Percentiles rank a stretch among this genome's conserved stretches.
These are phyloP conservation scores for Phlyctochytrium planicorne DNA, from an alignment of 192 early-diverging fungal species.

Conservation along the genomic window DNA sequence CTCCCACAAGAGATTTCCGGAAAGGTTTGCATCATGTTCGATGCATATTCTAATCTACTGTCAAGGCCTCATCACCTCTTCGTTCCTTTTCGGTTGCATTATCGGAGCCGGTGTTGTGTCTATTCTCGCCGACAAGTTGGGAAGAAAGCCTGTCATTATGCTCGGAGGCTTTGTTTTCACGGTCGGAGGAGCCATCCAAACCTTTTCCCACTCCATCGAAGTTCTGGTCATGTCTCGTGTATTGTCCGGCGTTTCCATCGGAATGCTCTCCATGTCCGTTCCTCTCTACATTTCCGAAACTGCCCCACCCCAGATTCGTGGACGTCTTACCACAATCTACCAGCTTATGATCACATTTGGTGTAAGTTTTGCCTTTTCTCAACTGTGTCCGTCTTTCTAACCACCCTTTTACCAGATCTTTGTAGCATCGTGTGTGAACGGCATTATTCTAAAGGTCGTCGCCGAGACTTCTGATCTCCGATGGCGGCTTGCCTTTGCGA, in stretches of 20 bases:
- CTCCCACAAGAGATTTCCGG: too few species aligned
- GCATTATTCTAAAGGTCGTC: constrained; percentile 41
- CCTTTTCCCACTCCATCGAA: background rate
- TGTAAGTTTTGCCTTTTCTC: constrained; percentile 3
- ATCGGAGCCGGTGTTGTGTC: constrained; percentile 38
- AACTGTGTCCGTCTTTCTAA: background rate
- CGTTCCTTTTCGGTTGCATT: constrained; percentile 35
- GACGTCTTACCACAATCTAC: constrained; percentile 61
- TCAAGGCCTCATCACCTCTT: constrained; percentile 19
- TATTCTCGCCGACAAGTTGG: constrained; percentile 31
- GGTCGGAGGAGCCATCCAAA: constrained; percentile 45
- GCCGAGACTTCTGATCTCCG: background rate
- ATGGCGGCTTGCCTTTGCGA: constrained; percentile 81
- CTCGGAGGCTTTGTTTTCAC: constrained; percentile 54
- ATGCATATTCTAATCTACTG: too few species aligned
- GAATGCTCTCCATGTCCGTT: constrained; percentile 50
- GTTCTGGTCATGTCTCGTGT: constrained; percentile 45
- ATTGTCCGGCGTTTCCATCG: constrained; percentile 79
- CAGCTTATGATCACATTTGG: constrained; percentile 96
- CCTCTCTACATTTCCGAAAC: constrained; percentile 71
- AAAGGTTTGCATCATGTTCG: too few species aligned
- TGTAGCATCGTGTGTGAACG: constrained; percentile 39
- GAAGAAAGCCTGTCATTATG: constrained; percentile 32
- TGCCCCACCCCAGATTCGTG: constrained; percentile 79
- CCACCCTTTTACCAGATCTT: constrained; percentile 27